Evolutionary conservation across 225 moss, liverwort and hornwort species (phyloP).

Genomic region (Physcomitrellopsis africana): DNA sequence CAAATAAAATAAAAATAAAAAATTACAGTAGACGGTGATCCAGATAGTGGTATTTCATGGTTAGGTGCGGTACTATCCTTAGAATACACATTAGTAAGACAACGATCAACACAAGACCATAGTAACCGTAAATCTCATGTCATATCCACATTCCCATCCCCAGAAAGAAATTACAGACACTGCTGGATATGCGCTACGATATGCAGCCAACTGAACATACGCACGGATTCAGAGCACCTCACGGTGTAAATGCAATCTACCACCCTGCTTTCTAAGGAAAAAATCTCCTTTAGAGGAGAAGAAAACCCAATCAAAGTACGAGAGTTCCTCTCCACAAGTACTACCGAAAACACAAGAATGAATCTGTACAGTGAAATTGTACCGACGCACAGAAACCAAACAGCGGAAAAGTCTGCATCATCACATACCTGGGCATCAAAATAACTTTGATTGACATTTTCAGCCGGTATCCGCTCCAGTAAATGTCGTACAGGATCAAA

Average conservation of each 20-base stretch:
- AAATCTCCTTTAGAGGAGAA: background rate
- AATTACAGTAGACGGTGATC: background rate
- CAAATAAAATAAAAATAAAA: background rate
- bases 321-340: slow-evolving; percentile 6
- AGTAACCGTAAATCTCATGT: background rate
- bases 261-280: background rate
- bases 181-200: background rate
- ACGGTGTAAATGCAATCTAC: background rate
- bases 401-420: background rate
- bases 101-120: background rate
- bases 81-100: background rate
- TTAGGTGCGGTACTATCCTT: slow-evolving; percentile 1
- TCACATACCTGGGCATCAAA: slow-evolving; percentile 61
- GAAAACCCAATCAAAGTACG: slow-evolving; percentile 5
- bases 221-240: background rate
- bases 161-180: slow-evolving; percentile 6
- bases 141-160: background rate
- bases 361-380: background rate
- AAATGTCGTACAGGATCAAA: slow-evolving; percentile 73
- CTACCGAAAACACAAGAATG: background rate
- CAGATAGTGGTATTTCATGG: background rate
- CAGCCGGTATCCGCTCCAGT: slow-evolving; percentile 62
- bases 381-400: background rate
- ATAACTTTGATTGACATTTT: slow-evolving; percentile 55
- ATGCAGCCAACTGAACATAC: background rate